These are phyloP conservation scores for Lobosporangium transversale DNA, from an alignment of 192 early-diverging fungal species.

Conservation along the genomic window DNA sequence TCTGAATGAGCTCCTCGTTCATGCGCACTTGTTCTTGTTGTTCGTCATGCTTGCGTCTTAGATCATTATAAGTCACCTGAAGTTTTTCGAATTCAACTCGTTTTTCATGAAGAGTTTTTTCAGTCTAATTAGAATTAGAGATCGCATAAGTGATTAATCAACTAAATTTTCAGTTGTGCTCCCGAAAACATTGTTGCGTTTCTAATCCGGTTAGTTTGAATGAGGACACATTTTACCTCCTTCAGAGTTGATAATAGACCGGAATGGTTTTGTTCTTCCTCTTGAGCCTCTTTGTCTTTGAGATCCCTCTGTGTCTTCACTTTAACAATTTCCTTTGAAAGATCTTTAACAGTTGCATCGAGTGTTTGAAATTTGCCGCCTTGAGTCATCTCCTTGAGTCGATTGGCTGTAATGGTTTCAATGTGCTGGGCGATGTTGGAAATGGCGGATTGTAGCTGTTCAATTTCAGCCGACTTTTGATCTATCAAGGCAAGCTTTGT, in stretches of 20 bases:
- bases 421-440: constrained; percentile 68
- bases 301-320: constrained; percentile 87
- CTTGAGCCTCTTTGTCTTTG: constrained; percentile 76
- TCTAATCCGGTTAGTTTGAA: too few species aligned
- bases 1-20: constrained; percentile 88
- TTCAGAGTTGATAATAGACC: constrained; percentile 46
- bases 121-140: constrained; percentile 50
- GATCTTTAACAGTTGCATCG: constrained; percentile 78
- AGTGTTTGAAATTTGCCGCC: constrained; percentile 75
- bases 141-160: background rate
- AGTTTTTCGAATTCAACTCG: constrained; percentile 42
- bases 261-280: constrained; percentile 71
- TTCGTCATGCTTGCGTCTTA: constrained; percentile 62
- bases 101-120: constrained; percentile 55
- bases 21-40: constrained; percentile 68
- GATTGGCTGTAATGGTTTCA: constrained; percentile 29
- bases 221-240: constrained; percentile 63
- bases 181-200: too few species aligned
- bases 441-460: constrained; percentile 71
- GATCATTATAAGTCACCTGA: constrained; percentile 58
- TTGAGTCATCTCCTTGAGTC: constrained; percentile 62
- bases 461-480: constrained; percentile 49
- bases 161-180: too few species aligned
- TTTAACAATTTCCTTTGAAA: constrained; percentile 82
- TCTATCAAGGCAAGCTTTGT: constrained; percentile 41